These are phyloP conservation scores for Sporothrix schenckii DNA, from an alignment of 2,329 filamentous ascomycete genomes.

Conservation along the genomic window DNA sequence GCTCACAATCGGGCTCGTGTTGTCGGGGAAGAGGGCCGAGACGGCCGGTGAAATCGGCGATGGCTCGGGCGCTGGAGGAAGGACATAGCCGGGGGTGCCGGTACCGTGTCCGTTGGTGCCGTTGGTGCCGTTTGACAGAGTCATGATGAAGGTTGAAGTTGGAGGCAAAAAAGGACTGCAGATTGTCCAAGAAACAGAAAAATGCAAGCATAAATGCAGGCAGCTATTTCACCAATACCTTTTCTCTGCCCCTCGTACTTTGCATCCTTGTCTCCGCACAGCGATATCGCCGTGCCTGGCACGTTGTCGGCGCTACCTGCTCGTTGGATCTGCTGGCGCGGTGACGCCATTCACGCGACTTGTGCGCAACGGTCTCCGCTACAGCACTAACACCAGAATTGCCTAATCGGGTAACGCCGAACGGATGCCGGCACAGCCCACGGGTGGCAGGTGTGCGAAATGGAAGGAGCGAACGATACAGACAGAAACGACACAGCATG, in stretches of 20 bases:
- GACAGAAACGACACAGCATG: too few species aligned
- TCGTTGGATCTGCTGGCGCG: neutral
- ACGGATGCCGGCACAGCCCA: conserved; percentile 17
- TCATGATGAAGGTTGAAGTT: neutral
- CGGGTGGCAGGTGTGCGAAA: neutral
- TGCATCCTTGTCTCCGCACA: neutral
- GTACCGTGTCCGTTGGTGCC: neutral
- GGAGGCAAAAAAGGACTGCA: neutral
- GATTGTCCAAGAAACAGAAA: neutral
- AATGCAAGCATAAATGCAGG: neutral
- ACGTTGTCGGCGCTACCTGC: neutral
- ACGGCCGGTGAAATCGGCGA: conserved; percentile 25
- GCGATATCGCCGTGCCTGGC: neutral
- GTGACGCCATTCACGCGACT: conserved; percentile 29
- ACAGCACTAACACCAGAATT: conserved; percentile 29
- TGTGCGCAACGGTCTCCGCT: conserved; percentile 23
- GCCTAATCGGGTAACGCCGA: conserved; percentile 28
- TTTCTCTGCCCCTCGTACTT: neutral
- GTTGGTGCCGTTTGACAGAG: neutral
- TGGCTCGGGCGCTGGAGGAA: conserved; percentile 2
- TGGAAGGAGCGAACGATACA: conserved; percentile 3
- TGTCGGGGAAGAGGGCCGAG: conserved; percentile 28
- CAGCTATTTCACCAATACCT: neutral
- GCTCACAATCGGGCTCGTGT: conserved; percentile 26
- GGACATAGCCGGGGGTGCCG: conserved; percentile 11